Evolutionary conservation across 441 rosid species (phyloP), one percentile per base, ranked within the genome.

Genomic region (Populus hybrid): DNA sequence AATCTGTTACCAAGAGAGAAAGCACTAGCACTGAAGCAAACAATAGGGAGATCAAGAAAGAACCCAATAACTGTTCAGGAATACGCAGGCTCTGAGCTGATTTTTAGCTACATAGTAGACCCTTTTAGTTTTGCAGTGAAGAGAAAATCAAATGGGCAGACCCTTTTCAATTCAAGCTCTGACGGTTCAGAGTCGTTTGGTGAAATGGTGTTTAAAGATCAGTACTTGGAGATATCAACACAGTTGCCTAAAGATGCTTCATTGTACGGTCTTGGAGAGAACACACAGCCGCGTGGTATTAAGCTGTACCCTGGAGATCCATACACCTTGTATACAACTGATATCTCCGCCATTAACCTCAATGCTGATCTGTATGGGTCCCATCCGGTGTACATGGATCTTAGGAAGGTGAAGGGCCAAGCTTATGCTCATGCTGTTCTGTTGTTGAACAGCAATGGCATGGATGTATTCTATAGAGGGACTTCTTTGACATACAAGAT

Each of bases 381-480:
- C 3, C 99, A 96, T 80, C 98, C 99, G 26, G 90, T 96, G 59
- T 94, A 93, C 69, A 93, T 96, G 99, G 98, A 96, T 83, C 93
- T 94, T 61, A 88, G 99, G 76, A 92, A 90, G 73, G 93, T 81
- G 74, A 87, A 83, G 12, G 97, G 97, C 32, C 64, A 85, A 74
- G 82, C 91, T 8, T 78, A 36, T 36, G 95, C 98, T 0, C 99
- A 94, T 71, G 95, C 90, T 9, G 98, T 96, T 76, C 78, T 96
- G 76, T 70, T 94, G 77, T 84, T 96, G 57, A 96, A 92, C 82
- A 96, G 98, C 78, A 96, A 96, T 75, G 99, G 98, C 34, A 96
- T 96, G 99, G 98, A 94, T 83, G 95, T 96, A 61, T 90, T 94
- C 74, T 96, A 94, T 74, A 88, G 82, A 76, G 98, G 98, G 7